These are phyloP conservation scores for Dunaliella primolecta DNA, from an alignment of 139 green algal species.

Conservation along the genomic window DNA sequence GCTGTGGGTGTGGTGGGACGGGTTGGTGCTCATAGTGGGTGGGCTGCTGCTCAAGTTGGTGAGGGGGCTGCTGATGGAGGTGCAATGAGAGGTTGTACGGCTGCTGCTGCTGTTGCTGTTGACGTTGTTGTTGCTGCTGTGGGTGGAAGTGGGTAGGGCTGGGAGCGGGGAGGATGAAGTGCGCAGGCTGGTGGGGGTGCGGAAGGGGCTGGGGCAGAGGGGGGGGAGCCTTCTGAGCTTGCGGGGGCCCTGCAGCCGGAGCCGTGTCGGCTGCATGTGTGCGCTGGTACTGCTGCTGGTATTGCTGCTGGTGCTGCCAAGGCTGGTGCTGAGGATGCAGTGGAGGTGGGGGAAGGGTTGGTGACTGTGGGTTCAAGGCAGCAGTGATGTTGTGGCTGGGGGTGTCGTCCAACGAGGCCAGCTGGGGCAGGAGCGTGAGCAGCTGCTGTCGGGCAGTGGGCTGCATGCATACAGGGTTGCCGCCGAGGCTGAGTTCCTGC, in stretches of 20 bases:
- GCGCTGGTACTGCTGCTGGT: neutral
- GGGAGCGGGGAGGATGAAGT: neutral
- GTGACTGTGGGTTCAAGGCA: neutral
- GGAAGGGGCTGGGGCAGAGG: neutral
- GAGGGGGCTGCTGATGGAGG: neutral
- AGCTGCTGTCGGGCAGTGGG: slow-evolving; percentile 41
- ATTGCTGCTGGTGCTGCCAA: neutral
- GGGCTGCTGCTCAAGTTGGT: slow-evolving; percentile 21
- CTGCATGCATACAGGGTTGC: slow-evolving; percentile 54
- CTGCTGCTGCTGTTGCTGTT: slow-evolving; percentile 16
- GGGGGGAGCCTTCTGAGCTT: neutral
- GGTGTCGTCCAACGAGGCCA: slow-evolving; percentile 50
- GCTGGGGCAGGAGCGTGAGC: slow-evolving; percentile 49
- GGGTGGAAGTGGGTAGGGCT: slow-evolving; percentile 13
- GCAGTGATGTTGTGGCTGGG: neutral
- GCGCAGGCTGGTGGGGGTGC: neutral
- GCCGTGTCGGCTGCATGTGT: neutral
- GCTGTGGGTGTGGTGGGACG: no score
- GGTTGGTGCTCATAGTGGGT: neutral
- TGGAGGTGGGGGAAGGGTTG: neutral
- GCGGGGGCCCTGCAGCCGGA: neutral
- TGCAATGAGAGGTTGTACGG: neutral
- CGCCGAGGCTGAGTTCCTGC: slow-evolving; percentile 47
- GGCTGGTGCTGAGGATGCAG: slow-evolving; percentile 13
- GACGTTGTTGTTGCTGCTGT: slow-evolving; percentile 3